Percentiles rank a stretch among this genome's conserved stretches.
Evolutionary conservation across 495 filamentous ascomycete genomes (phyloP).

Genomic region (Aspergillus funiculosus): DNA sequence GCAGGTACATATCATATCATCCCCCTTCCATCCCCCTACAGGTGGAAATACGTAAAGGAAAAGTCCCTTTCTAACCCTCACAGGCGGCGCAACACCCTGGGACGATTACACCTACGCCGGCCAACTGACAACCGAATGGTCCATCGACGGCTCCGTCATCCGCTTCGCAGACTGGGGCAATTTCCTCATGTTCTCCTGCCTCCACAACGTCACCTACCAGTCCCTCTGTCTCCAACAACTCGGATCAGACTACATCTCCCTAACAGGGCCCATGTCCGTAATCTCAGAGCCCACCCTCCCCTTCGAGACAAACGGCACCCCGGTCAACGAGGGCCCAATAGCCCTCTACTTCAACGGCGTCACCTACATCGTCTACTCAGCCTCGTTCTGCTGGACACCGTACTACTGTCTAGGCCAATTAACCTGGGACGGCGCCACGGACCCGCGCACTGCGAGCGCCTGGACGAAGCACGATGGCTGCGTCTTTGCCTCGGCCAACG

Average conservation of each 20-base stretch:
- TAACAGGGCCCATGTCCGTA: constrained; percentile 27
- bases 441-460: constrained; percentile 30
- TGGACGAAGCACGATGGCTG: constrained; percentile 42
- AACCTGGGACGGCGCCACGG: constrained; percentile 34
- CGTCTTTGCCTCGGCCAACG: constrained; percentile 35
- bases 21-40: background rate
- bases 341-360: constrained; percentile 42
- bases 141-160: constrained; percentile 43
- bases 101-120: constrained; percentile 21
- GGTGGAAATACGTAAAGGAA: background rate
- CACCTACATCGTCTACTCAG: constrained; percentile 46
- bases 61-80: background rate
- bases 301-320: constrained; percentile 44
- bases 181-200: constrained; percentile 46
- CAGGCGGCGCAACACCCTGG: constrained; percentile 44
- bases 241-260: constrained; percentile 20
- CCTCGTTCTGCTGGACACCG: constrained; percentile 47
- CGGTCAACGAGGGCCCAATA: constrained; percentile 49
- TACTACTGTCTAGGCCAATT: constrained; percentile 48
- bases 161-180: constrained; percentile 28
- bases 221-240: constrained; percentile 39
- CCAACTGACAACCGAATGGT: constrained; percentile 19
- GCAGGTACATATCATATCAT: no score
- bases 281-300: constrained; percentile 37
- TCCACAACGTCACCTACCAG: constrained; percentile 35